Base-by-base conservation (phyloP, 768 basidiomycete species). In the Xerocomus brunneocitrinus region DNA sequence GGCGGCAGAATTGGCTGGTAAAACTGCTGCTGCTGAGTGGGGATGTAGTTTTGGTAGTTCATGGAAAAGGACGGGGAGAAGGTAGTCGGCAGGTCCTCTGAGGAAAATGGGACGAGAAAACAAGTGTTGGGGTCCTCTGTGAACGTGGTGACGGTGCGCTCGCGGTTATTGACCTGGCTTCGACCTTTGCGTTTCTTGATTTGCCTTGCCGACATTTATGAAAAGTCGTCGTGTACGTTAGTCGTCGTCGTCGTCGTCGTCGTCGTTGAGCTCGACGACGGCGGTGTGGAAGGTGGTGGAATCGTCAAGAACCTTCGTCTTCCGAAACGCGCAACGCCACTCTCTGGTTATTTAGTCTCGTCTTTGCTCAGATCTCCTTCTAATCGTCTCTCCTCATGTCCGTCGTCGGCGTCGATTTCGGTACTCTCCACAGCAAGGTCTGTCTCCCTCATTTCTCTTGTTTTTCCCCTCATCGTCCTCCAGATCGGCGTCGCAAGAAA, bases 401-500 rank as follows among this genome's bases (percentile, higher is more conserved):
- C 67, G 94, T 95, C 74, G 94, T 98, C 62, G 94, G 94, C 66
- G 83, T 97, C 62, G 94, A 98, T 78, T 83, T 95, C 68, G 94
- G 94, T 68, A 83, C 91, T 50, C 79, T 95, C 13, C 84, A 87
- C 71, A 90, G 87, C 74, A 93, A 95, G 81, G 91, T 89, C 53
- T 36, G 30, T 41, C 3, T 14, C 6, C 1, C 13, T 10, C 39
- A 19, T 22, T 31, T 36, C 45, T 40, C 34, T 34, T 46, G 44
- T 31, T 8, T 6, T 3, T 13, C 3, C 10, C 10, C 47, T 60
- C 32, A 56, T 32, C 50, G 2, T 22, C 30, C 4, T 6, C 3
- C 59, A 91, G 91, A 94, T 98, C 69, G 94, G 94, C 76, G 94
- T 95, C 59, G 94, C 94, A 19, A 82, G 94, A 73, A 87, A 91